A percentile compares a stretch with the other conserved stretches of the same genome.
phyloP scores from a whole-genome alignment of 768 basidiomycete species.

The Mycena galericulata region DNA sequence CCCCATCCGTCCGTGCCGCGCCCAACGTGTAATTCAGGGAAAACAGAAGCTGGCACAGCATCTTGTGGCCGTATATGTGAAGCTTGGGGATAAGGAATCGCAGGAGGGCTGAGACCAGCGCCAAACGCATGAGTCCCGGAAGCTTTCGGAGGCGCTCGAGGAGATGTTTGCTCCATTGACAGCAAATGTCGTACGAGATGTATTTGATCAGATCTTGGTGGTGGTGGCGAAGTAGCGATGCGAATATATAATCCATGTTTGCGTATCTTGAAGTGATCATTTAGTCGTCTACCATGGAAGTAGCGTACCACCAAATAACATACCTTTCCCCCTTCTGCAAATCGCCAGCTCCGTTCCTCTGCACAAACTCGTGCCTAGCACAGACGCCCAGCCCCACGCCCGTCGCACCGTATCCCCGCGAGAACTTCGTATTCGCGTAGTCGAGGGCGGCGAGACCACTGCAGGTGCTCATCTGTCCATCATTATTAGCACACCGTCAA shows the following conservation, averaged over 20 bases:
- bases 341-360: not conserved
- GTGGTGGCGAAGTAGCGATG: conserved; percentile 7
- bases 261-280: not conserved
- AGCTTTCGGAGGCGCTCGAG: not conserved
- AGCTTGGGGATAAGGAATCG: conserved; percentile 39
- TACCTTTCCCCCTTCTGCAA: conserved; percentile 26
- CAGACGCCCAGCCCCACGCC: no score
- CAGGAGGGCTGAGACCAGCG: conserved; percentile 28
- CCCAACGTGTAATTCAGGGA: conserved; percentile 44
- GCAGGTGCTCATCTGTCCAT: no score
- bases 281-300: no score
- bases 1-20: conserved; percentile 46
- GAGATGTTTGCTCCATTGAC: no score
- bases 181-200: conserved; percentile 34
- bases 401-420: no score
- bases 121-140: not conserved
- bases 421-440: no score
- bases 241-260: conserved; percentile 30
- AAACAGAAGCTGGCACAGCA: conserved; percentile 26
- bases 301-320: not conserved
- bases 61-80: conserved; percentile 35
- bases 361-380: no score
- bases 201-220: not conserved
- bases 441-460: no score
- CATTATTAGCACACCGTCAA: conserved; percentile 18